A percentile compares a stretch with the other conserved stretches of the same genome.
These are phyloP conservation scores for Friedmanniomyces simplex DNA, from an alignment of 495 filamentous ascomycete genomes.

Conservation along the genomic window DNA sequence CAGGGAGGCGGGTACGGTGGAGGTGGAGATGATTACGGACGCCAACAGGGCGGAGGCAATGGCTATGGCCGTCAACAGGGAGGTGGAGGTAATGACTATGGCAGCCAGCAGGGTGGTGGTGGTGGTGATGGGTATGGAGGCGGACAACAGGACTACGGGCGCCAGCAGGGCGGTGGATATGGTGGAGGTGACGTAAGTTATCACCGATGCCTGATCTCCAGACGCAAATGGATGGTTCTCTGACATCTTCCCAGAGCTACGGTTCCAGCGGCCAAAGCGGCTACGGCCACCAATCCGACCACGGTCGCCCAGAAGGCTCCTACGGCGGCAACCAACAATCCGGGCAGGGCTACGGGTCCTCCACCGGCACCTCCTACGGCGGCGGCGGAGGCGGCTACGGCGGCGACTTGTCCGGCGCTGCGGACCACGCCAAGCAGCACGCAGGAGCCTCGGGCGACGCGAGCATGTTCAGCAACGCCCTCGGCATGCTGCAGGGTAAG, in stretches of 20 bases:
- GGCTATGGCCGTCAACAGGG: not conserved
- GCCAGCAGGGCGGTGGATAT: conserved; percentile 5
- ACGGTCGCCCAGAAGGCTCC: conserved; percentile 12
- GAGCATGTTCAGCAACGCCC: conserved; percentile 40
- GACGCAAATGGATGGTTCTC: not conserved
- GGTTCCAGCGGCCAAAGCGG: not conserved
- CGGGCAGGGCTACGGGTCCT: conserved; percentile 18
- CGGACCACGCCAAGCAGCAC: conserved; percentile 39
- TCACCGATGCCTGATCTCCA: not conserved
- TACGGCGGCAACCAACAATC: conserved; percentile 7
- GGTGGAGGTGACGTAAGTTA: conserved; percentile 6
- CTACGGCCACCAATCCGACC: conserved; percentile 13
- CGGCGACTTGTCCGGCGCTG: conserved; percentile 40
- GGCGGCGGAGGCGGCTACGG: conserved; percentile 24
- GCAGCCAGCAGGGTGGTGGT: not conserved
- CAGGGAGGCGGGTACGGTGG: conserved; percentile 6
- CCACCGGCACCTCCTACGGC: conserved; percentile 30
- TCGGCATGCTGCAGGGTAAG: conserved; percentile 41
- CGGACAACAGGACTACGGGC: not conserved
- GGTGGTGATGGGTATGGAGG: conserved; percentile 4
- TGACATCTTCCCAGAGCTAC: not conserved
- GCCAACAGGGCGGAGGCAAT: not conserved
- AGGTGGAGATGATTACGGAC: not conserved
- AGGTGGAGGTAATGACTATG: conserved; percentile 5
- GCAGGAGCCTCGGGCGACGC: conserved; percentile 39